Base-by-base conservation (phyloP, 163 green algal genomes). In the Chlamydomonas reinhardtii region DNA sequence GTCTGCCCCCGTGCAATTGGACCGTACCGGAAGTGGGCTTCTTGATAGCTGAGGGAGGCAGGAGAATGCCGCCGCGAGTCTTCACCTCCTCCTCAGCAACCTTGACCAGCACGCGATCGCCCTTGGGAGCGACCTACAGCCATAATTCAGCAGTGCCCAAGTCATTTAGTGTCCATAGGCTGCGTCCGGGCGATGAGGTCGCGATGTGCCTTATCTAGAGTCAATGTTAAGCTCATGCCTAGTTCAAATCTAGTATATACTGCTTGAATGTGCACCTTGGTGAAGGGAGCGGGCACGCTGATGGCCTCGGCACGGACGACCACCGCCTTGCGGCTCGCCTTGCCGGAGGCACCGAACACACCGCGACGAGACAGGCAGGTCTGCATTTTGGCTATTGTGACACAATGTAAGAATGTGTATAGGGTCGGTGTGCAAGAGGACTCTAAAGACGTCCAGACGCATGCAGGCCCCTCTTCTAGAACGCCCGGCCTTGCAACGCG, bases 31-130 rank as follows among this genome's bases (percentile, higher is more conserved):
- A 97, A 25, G 96, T 98, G 29, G 96, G 95, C 78, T 93, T 93
- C 86, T 94, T 95, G 75, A 97, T 93, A 29, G 95, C 94, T 20
- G 91, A 92, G 4, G 83, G 76, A 4, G 97, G 97, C 69, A 99
- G 92, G 48, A 98, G 48, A 54, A 99, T 95, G 76, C 97, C 97
- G 4, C 95, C 97, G 31, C 92, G 88, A 0, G 96, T 98, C 88
- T 97, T 96, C 68, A 95, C 90, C 89, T 99, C 96, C 82, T 95
- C 92, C 74, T 97, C 92, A 31, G 93, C 95, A 12, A 98, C 94
- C 79, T 95, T 96, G 3, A 97, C 94, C 62, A 98, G 91, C 12
- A 98, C 93, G 15, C 96, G 91, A 72, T 98, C 95, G 25, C 95
- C 96, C 88, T 95, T 97, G 22, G 96, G 96, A 29, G 68, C 84